phyloP scores from a whole-genome alignment of 148 eudicot genomes.

The Simmondsia chinensis region DNA sequence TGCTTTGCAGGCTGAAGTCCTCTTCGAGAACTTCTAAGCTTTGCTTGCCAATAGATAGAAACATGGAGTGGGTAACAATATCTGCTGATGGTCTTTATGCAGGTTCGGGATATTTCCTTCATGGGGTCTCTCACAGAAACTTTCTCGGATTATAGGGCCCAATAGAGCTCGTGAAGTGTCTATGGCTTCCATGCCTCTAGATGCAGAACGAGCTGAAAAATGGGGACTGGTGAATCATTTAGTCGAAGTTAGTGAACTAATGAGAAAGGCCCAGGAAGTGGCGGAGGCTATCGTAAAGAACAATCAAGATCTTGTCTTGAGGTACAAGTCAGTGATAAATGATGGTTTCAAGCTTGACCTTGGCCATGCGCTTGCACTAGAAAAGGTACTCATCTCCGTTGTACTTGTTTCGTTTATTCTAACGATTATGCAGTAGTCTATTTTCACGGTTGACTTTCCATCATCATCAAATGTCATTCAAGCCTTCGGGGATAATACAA shows the following conservation, averaged over 20 bases:
- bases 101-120: slow-evolving; percentile 98
- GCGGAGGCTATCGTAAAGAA: slow-evolving; percentile 77
- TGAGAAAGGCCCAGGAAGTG: slow-evolving; percentile 63
- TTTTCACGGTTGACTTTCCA: no score
- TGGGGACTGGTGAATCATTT: slow-evolving; percentile 84
- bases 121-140: slow-evolving; percentile 99
- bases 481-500: no score
- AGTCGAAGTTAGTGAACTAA: slow-evolving; percentile 57
- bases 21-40: background rate
- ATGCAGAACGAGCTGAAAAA: slow-evolving; percentile 71
- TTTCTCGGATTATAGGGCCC: slow-evolving; percentile 78
- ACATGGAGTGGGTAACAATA: background rate
- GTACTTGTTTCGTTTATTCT: slow-evolving; percentile 1
- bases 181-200: slow-evolving; percentile 54
- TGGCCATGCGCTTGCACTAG: slow-evolving; percentile 62
- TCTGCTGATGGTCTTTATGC: slow-evolving; percentile 5
- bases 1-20: background rate
- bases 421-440: background rate
- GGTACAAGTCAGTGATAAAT: slow-evolving; percentile 84
- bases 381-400: slow-evolving; percentile 56
- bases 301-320: slow-evolving; percentile 67
- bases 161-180: slow-evolving; percentile 87
- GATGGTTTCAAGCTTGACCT: slow-evolving; percentile 77
- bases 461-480: no score
- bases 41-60: background rate